phyloP scores from a whole-genome alignment of 208 protist genomes.

The Acanthamoeba culbertsoni region DNA sequence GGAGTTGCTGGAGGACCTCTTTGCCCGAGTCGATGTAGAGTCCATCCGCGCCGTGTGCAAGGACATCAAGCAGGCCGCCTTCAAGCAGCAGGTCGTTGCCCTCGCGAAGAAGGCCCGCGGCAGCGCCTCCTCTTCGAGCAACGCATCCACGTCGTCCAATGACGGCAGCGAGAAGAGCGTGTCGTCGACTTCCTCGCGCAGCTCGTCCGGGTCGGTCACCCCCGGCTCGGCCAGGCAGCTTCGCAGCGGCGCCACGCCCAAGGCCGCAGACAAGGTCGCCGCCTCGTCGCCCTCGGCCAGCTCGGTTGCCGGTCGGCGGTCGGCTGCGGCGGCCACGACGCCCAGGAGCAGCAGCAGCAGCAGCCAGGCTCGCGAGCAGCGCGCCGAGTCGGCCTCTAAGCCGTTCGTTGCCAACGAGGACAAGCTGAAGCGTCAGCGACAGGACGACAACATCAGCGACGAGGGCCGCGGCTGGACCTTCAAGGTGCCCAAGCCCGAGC shows the following conservation, averaged over 20 bases:
- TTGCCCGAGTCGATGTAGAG: conserved; percentile 16
- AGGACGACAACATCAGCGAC: conserved; percentile 31
- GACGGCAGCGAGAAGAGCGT: neutral
- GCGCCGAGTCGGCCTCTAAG: too few species aligned
- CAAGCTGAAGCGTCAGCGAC: conserved; percentile 12
- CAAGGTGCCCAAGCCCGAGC: conserved; percentile 55
- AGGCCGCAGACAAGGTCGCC: neutral
- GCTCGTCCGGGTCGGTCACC: neutral
- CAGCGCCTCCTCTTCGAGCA: neutral
- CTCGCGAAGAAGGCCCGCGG: neutral
- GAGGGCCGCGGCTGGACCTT: conserved; percentile 18
- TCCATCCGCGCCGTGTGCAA: neutral
- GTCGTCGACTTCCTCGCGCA: neutral
- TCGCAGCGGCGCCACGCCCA: neutral
- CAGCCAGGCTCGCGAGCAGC: neutral
- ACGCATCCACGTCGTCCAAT: neutral
- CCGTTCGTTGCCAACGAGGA: neutral
- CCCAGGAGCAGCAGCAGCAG: neutral
- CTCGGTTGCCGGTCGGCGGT: neutral
- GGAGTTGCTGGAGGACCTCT: neutral
- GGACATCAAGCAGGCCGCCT: neutral
- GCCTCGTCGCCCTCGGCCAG: neutral
- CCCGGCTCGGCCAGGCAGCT: neutral
- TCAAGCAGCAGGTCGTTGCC: neutral
- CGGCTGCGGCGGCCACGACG: neutral